A percentile compares a stretch with the other conserved stretches of the same genome.
These are phyloP conservation scores for Aaosphaeria pasadenensis DNA, from an alignment of 2,329 filamentous ascomycete species.

Conservation along the genomic window DNA sequence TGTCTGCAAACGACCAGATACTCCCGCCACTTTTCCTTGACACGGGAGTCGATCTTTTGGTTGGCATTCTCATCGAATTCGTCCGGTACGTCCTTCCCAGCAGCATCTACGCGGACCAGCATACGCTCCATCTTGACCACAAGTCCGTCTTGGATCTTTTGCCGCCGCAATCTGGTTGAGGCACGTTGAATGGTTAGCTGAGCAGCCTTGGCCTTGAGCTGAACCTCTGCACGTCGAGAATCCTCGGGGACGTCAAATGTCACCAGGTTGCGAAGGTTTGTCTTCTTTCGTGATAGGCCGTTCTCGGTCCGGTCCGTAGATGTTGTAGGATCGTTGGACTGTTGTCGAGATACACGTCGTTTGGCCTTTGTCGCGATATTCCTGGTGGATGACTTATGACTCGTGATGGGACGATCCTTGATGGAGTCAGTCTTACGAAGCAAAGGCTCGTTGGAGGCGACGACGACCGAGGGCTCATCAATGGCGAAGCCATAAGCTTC, in stretches of 20 bases:
- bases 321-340: slow-evolving; percentile 5
- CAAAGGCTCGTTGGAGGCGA: slow-evolving; percentile 35
- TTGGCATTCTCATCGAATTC: slow-evolving; percentile 65
- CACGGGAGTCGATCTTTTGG: slow-evolving; percentile 56
- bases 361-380: slow-evolving; percentile 28
- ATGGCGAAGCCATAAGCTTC: slow-evolving; percentile 17
- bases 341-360: slow-evolving; percentile 20
- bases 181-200: slow-evolving; percentile 37
- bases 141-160: slow-evolving; percentile 53
- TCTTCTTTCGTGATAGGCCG: slow-evolving; percentile 21
- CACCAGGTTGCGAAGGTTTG: slow-evolving; percentile 35
- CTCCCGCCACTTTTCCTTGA: slow-evolving; percentile 64
- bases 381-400: slow-evolving; percentile 16
- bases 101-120: slow-evolving; percentile 61
- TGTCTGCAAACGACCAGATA: slow-evolving; percentile 62
- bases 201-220: slow-evolving; percentile 37
- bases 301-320: slow-evolving; percentile 6
- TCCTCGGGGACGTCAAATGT: slow-evolving; percentile 44
- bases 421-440: slow-evolving; percentile 33
- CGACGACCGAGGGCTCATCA: slow-evolving; percentile 31
- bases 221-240: slow-evolving; percentile 34
- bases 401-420: slow-evolving; percentile 13
- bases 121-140: slow-evolving; percentile 68
- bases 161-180: slow-evolving; percentile 34
- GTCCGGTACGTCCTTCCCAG: slow-evolving; percentile 51